A percentile compares a stretch with the other conserved stretches of the same genome.
These are phyloP conservation scores for Epichloe glyceriae DNA, from an alignment of 2,329 filamentous ascomycete genomes.

Conservation along the genomic window DNA sequence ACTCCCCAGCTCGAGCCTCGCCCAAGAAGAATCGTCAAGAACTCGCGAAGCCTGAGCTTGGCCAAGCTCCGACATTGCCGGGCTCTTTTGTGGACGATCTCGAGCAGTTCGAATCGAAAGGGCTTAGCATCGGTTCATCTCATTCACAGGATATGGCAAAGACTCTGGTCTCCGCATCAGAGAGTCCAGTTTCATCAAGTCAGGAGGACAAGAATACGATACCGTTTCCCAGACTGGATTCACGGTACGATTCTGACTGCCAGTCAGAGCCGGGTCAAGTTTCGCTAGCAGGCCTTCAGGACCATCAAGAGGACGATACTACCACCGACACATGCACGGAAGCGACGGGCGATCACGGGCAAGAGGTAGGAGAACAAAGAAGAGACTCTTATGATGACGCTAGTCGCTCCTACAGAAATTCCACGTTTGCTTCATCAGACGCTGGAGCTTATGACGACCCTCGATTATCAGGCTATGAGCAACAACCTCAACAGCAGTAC, in stretches of 20 bases:
- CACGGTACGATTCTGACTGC: slow-evolving; percentile 26
- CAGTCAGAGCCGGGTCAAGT: slow-evolving; percentile 21
- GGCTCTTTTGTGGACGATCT: not conserved
- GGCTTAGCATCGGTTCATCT: slow-evolving; percentile 8
- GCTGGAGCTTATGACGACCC: slow-evolving; percentile 16
- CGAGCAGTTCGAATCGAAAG: not conserved
- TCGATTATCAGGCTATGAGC: slow-evolving; percentile 14
- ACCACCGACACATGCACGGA: slow-evolving; percentile 24
- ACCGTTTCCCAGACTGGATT: slow-evolving; percentile 23
- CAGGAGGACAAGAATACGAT: slow-evolving; percentile 11
- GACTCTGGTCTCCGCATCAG: slow-evolving; percentile 33
- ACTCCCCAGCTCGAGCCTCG: not conserved
- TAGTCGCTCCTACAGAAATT: slow-evolving; percentile 22
- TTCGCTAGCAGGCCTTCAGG: slow-evolving; percentile 12
- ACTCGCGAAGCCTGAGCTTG: not conserved
- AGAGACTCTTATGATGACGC: slow-evolving; percentile 17
- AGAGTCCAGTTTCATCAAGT: slow-evolving; percentile 7
- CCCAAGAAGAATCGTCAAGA: not conserved
- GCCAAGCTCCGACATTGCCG: not conserved
- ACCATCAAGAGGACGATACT: slow-evolving; percentile 18
- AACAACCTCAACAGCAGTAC: slow-evolving; percentile 9
- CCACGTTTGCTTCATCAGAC: slow-evolving; percentile 28
- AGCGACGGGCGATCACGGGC: slow-evolving; percentile 20
- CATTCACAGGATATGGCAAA: slow-evolving; percentile 30
- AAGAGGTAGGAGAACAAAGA: slow-evolving; percentile 14